A percentile compares a stretch with the other conserved stretches of the same genome.
Evolutionary conservation across 768 basidiomycete genomes (phyloP).

Genomic region (Pisolithus marmoratus): DNA sequence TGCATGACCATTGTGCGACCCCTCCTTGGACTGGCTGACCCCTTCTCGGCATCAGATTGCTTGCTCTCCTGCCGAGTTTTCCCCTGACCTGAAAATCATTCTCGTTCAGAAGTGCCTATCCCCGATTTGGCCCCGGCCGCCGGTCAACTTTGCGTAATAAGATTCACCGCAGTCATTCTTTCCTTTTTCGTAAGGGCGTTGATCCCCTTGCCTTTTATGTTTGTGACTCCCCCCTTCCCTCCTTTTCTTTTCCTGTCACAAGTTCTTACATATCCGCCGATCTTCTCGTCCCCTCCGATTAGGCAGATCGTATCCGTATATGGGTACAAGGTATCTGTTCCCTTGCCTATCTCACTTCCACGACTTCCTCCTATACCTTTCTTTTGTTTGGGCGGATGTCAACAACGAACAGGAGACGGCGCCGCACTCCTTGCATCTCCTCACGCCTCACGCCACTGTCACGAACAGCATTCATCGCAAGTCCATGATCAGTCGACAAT

Average conservation of each 20-base stretch:
- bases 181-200: constrained; percentile 21
- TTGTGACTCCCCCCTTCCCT: constrained; percentile 6
- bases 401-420: not conserved
- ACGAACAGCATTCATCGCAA: not conserved
- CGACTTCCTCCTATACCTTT: not conserved
- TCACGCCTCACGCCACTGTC: not conserved
- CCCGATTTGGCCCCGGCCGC: constrained; percentile 13
- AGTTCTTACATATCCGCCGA: constrained; percentile 32
- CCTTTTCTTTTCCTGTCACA: constrained; percentile 2
- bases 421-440: not conserved
- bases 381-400: too few species aligned
- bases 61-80: not conserved
- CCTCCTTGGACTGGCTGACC: not conserved
- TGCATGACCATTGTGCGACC: not conserved
- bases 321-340: constrained; percentile 6
- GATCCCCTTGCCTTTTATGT: constrained; percentile 24
- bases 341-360: not conserved
- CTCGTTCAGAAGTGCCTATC: constrained; percentile 6
- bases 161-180: constrained; percentile 6
- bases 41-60: not conserved
- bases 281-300: constrained; percentile 25
- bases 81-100: constrained; percentile 13
- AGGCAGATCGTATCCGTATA: constrained; percentile 17
- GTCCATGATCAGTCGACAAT: not conserved
- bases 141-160: constrained; percentile 12